These are phyloP conservation scores for Aspergillus ustus DNA, from an alignment of 2,329 filamentous ascomycete species.

Conservation along the genomic window DNA sequence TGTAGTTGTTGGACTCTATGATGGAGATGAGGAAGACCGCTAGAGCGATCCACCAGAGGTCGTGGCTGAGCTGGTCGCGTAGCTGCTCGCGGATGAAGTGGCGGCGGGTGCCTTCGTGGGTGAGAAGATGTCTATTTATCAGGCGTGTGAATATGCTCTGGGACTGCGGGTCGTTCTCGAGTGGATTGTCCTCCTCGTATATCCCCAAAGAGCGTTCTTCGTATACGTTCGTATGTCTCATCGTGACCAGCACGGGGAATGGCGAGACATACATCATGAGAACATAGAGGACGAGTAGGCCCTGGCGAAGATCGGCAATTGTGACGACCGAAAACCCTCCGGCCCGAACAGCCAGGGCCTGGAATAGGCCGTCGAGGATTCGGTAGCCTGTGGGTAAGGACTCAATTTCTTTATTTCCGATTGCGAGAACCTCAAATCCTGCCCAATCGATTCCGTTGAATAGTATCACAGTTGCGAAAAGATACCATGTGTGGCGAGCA, in stretches of 20 bases:
- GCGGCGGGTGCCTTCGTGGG: slow-evolving; percentile 43
- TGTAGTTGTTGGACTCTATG: slow-evolving; percentile 63
- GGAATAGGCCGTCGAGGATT: slow-evolving; percentile 67
- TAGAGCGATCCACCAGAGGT: slow-evolving; percentile 68
- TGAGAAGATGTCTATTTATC: slow-evolving; percentile 31
- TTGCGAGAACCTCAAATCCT: slow-evolving; percentile 68
- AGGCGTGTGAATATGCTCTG: slow-evolving; percentile 33
- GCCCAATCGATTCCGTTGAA: slow-evolving; percentile 69
- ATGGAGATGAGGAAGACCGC: slow-evolving; percentile 64
- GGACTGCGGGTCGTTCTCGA: slow-evolving; percentile 25
- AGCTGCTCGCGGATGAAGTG: slow-evolving; percentile 62
- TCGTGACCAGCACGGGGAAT: slow-evolving; percentile 42
- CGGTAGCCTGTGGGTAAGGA: slow-evolving; percentile 58
- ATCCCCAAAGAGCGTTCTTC: slow-evolving; percentile 68
- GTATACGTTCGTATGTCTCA: slow-evolving; percentile 70
- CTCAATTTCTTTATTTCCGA: slow-evolving; percentile 62
- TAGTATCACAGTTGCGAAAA: slow-evolving; percentile 63
- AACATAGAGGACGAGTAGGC: slow-evolving; percentile 39
- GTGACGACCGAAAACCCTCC: slow-evolving; percentile 70
- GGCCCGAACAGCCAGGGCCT: slow-evolving; percentile 63
- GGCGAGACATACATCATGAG: slow-evolving; percentile 47
- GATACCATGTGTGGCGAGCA: slow-evolving; percentile 66
- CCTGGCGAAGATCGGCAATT: slow-evolving; percentile 59
- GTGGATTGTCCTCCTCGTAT: slow-evolving; percentile 39
- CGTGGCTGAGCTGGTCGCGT: slow-evolving; percentile 68